Evolutionary conservation across 2,329 filamentous ascomycete genomes (phyloP), one percentile per base, ranked within the genome.

Genomic region (Fusarium circinatum): DNA sequence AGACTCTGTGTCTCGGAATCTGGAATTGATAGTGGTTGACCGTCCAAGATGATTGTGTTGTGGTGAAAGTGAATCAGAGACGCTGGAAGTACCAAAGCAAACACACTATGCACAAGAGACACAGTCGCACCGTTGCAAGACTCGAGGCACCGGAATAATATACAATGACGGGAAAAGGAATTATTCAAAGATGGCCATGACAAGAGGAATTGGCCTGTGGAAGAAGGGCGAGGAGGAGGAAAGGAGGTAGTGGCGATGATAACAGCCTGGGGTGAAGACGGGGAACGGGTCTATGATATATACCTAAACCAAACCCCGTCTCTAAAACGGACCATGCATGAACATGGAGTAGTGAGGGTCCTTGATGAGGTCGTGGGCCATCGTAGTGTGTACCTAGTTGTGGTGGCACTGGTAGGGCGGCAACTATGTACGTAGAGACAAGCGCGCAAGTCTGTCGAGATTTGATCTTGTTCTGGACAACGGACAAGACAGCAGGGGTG

Each of bases 221-320:
- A 61, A 74, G 68, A 76, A 70, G 73, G 72, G 67, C 66, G 65
- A 71, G 68, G 73, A 74, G 71, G 74, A 74, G 73, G 66, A 71
- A 74, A 77, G 68, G 70, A 75, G 72, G 75, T 75, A 75, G 72
- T 75, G 70, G 69, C 76, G 68, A 79, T 76, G 77, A 75, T 75
- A 76, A 65, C 55, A 63, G 70, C 65, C 55, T 68, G 68, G 70
- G 78, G 78, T 76, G 75, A 78, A 77, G 78, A 74, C 78, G 78
- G 80, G 81, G 82, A 82, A 82, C 79, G 78, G 82, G 80, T 80
- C 81, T 82, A 81, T 81, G 83, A 86, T 86, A 87, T 86, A 86
- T 86, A 86, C 76, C 73, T 74, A 74, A 71, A 68, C 69, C 71
- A 73, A 74, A 75, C 66, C 70, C 69, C 71, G 67, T 77, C 73